phyloP scores from a whole-genome alignment of 169 alveolate species.

The Cryptosporidium tyzzeri region DNA sequence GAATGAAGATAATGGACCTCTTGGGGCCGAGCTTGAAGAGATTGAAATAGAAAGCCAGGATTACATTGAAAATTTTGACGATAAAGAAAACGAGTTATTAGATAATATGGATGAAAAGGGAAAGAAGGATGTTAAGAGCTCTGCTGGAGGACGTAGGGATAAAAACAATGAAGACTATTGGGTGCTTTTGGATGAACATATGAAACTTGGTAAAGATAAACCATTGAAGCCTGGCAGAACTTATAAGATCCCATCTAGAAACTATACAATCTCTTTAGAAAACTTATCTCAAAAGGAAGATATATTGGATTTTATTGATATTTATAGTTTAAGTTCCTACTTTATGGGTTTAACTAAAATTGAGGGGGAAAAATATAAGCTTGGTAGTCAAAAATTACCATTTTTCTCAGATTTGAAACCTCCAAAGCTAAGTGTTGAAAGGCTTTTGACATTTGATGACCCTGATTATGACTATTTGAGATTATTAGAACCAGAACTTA shows the following conservation, averaged over 20 bases:
- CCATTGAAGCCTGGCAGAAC: conserved; percentile 43
- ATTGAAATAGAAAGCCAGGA: conserved; percentile 9
- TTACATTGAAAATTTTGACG: background rate
- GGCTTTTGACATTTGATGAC: background rate
- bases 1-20: background rate
- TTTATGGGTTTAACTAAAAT: conserved; percentile 37
- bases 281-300: conserved; percentile 14
- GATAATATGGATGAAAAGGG: background rate
- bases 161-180: conserved; percentile 25
- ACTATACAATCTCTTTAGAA: conserved; percentile 36
- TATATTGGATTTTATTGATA: conserved; percentile 41
- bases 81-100: background rate
- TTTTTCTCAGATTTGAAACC: conserved; percentile 40
- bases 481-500: conserved; percentile 32
- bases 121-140: no score
- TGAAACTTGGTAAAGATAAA: conserved; percentile 55
- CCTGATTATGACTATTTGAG: conserved; percentile 11
- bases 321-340: conserved; percentile 15
- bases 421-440: conserved; percentile 51
- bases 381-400: conserved; percentile 17
- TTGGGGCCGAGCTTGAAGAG: background rate
- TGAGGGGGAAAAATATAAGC: conserved; percentile 7
- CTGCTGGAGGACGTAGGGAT: background rate
- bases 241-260: conserved; percentile 38
- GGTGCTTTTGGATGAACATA: conserved; percentile 59